A percentile compares a stretch with the other conserved stretches of the same genome.
Evolutionary conservation across 768 basidiomycete genomes (phyloP).

Genomic region (Amanita pseudoporphyria): DNA sequence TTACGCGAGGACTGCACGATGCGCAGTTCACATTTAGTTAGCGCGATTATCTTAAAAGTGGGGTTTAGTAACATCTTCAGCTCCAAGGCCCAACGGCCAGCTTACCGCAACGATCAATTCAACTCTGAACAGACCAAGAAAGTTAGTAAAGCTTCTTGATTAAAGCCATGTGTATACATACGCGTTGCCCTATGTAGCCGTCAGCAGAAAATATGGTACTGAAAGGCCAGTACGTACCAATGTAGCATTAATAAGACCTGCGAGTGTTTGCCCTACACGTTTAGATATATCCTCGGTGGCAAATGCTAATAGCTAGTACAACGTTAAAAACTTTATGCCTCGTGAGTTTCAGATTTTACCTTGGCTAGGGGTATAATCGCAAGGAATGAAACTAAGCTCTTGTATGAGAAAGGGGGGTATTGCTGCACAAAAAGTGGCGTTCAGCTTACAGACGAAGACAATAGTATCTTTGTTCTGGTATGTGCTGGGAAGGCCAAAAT

Average conservation of each 20-base stretch:
- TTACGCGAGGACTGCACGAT: slow-evolving; percentile 78
- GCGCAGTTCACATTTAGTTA: slow-evolving; percentile 46
- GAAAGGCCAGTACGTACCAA: slow-evolving; percentile 34
- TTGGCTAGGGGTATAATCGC: slow-evolving; percentile 83
- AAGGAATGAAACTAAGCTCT: slow-evolving; percentile 53
- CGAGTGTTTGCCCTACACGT: slow-evolving; percentile 75
- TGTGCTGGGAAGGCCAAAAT: slow-evolving; percentile 41
- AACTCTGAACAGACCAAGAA: slow-evolving; percentile 28
- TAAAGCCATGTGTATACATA: slow-evolving; percentile 16
- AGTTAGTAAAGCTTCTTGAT: slow-evolving; percentile 17
- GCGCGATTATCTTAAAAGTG: slow-evolving; percentile 34
- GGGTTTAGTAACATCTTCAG: background rate
- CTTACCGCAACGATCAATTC: slow-evolving; percentile 74
- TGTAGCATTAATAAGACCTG: slow-evolving; percentile 81
- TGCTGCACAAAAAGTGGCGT: background rate
- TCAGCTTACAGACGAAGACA: slow-evolving; percentile 60
- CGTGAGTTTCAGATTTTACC: slow-evolving; percentile 22
- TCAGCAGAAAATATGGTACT: slow-evolving; percentile 3
- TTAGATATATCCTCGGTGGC: slow-evolving; percentile 81
- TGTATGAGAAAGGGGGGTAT: slow-evolving; percentile 1
- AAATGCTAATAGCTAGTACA: slow-evolving; percentile 58
- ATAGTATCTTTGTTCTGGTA: slow-evolving; percentile 40
- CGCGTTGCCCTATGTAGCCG: slow-evolving; percentile 36
- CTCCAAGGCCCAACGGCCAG: slow-evolving; percentile 6
- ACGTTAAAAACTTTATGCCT: background rate